Conservation (phyloP, 768 basidiomycete species). For the Rhizopogon roseolus region DNA sequence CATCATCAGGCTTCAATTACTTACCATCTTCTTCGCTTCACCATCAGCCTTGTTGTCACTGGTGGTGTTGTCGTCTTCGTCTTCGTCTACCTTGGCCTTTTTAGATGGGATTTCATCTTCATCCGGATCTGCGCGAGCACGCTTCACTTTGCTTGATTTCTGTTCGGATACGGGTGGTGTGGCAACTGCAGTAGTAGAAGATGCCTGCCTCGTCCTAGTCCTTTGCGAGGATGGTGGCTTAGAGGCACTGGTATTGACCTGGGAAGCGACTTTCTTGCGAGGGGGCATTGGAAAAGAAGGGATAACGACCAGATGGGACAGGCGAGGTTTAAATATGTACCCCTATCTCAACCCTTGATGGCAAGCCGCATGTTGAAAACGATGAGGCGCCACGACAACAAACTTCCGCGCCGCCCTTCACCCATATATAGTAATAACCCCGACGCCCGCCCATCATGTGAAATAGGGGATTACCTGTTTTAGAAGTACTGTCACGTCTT, state of each 20-base stretch:
- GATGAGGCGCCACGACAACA: neutral
- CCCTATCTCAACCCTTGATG: neutral
- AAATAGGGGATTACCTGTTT: neutral
- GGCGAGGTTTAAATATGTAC: neutral
- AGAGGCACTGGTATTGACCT: conserved; percentile 19
- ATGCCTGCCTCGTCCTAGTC: conserved; percentile 27
- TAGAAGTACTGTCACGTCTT: neutral
- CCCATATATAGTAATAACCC: neutral
- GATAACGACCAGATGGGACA: neutral
- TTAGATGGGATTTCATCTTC: conserved; percentile 9
- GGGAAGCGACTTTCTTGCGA: conserved; percentile 36
- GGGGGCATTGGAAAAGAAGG: conserved; percentile 33
- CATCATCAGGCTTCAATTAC: neutral
- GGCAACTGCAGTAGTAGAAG: conserved; percentile 15
- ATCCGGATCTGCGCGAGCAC: conserved; percentile 8
- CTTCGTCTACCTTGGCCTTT: conserved; percentile 15
- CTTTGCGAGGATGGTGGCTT: conserved; percentile 20
- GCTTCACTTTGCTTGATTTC: conserved; percentile 21
- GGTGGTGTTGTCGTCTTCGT: conserved; percentile 8
- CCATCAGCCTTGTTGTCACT: conserved; percentile 18
- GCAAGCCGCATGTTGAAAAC: neutral
- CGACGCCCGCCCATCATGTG: neutral
- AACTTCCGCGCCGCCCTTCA: neutral
- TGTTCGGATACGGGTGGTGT: conserved; percentile 23
- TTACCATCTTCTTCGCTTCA: conserved; percentile 39